A percentile compares a stretch with the other conserved stretches of the same genome.
Conservation (phyloP, 495 filamentous ascomycete species). For the Chaetomium tenue region DNA sequence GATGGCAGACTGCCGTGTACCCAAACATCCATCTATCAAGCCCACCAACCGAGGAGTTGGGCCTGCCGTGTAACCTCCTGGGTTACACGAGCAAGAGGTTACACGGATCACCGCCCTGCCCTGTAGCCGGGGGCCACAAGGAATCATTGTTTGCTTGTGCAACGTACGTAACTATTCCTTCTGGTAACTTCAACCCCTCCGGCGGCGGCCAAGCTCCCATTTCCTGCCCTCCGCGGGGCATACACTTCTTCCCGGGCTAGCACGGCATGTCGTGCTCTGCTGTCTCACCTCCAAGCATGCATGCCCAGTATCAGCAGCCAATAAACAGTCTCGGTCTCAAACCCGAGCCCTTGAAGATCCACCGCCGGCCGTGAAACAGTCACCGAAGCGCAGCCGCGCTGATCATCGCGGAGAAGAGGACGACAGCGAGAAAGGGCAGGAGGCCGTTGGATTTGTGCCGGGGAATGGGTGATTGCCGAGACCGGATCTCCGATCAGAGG, state of each 20-base stretch:
- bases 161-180: not conserved
- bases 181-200: not conserved
- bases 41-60: not conserved
- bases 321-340: conserved; percentile 6
- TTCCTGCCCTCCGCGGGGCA: not conserved
- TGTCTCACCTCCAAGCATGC: not conserved
- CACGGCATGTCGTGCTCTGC: not conserved
- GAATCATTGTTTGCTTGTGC: not conserved
- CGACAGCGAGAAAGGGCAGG: conserved; percentile 29
- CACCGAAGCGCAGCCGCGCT: conserved; percentile 27
- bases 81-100: conserved; percentile 9
- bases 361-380: conserved; percentile 24
- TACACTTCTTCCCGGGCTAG: not conserved
- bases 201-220: not conserved
- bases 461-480: conserved; percentile 28
- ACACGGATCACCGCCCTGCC: conserved; percentile 6
- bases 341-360: conserved; percentile 24
- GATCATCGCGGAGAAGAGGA: conserved; percentile 29
- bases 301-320: not conserved
- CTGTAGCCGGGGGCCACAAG: not conserved
- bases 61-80: conserved; percentile 7
- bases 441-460: conserved; percentile 23
- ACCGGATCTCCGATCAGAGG: conserved; percentile 31
- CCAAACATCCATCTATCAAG: not conserved
- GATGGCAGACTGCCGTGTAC: conserved; percentile 1